phyloP scores from a whole-genome alignment of 495 filamentous ascomycete species.

The Annulohypoxylon nitens region DNA sequence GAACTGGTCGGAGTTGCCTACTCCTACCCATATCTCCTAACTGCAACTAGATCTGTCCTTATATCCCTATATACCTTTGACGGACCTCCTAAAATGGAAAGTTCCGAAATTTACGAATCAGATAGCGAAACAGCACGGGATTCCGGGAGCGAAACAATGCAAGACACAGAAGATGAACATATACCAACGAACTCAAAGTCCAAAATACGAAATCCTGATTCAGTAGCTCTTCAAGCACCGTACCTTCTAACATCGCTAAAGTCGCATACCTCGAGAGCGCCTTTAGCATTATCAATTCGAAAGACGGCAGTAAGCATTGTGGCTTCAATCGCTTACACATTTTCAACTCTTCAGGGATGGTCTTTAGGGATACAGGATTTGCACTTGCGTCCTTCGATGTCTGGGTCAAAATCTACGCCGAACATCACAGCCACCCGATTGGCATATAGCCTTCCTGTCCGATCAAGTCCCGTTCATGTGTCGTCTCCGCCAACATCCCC shows the following conservation, averaged over 20 bases:
- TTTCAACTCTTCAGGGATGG: conserved; percentile 80
- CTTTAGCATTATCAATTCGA: conserved; percentile 82
- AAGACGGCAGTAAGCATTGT: conserved; percentile 70
- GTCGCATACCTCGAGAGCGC: conserved; percentile 83
- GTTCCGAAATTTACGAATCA: neutral
- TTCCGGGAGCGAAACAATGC: conserved; percentile 12
- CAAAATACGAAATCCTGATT: conserved; percentile 1
- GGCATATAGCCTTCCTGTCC: conserved; percentile 58
- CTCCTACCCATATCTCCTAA: conserved; percentile 80
- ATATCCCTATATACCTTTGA: conserved; percentile 81
- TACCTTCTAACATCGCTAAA: conserved; percentile 82
- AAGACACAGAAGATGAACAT: conserved; percentile 9
- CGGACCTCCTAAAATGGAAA: conserved; percentile 41
- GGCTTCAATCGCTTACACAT: conserved; percentile 87
- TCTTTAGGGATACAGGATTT: conserved; percentile 92
- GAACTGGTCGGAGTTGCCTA: conserved; percentile 81
- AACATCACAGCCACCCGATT: conserved; percentile 63
- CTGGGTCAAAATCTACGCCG: conserved; percentile 48
- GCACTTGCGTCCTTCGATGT: conserved; percentile 62
- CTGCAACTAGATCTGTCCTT: conserved; percentile 77
- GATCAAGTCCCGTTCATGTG: conserved; percentile 14
- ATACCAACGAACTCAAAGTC: neutral
- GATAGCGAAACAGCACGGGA: conserved; percentile 21
- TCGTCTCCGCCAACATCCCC: conserved; percentile 69
- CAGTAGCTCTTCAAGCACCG: conserved; percentile 45